Conservation (phyloP, 345 rosid genomes). For the Hirschfeldia incana region DNA sequence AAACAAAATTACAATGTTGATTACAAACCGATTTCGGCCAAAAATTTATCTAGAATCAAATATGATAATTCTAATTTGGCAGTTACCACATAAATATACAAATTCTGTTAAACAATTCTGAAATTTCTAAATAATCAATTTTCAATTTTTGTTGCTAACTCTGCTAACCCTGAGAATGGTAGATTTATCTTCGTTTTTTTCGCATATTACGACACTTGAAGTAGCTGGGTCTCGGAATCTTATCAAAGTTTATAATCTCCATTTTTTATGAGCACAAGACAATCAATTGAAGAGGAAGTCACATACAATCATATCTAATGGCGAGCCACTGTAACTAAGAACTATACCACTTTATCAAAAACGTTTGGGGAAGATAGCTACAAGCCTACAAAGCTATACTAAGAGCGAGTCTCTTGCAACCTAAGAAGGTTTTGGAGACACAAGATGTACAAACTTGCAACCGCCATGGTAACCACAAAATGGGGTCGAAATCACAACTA, state of each 20-base stretch:
- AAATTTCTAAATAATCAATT: too few relatives aligned
- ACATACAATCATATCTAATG: neutral
- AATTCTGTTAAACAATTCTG: neutral
- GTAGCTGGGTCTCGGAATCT: neutral
- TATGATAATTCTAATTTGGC: neutral
- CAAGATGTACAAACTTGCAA: too few relatives aligned
- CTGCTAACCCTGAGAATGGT: too few relatives aligned
- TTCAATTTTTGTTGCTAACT: too few relatives aligned
- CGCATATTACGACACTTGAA: neutral
- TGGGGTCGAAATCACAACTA: too few relatives aligned
- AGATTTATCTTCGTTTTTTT: too few relatives aligned
- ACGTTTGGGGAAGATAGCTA: neutral
- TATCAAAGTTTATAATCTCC: neutral
- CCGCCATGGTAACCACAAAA: too few relatives aligned
- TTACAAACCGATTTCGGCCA: neutral
- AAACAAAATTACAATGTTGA: neutral
- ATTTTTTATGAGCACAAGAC: neutral
- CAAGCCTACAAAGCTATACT: too few relatives aligned
- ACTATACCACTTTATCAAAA: neutral
- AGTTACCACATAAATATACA: neutral
- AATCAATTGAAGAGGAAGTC: neutral
- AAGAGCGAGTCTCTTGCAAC: too few relatives aligned
- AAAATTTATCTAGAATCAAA: neutral
- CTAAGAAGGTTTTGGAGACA: too few relatives aligned
- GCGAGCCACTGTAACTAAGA: neutral